These are phyloP conservation scores for Parachlorella kessleri DNA, from an alignment of 139 green algal species.

Conservation along the genomic window DNA sequence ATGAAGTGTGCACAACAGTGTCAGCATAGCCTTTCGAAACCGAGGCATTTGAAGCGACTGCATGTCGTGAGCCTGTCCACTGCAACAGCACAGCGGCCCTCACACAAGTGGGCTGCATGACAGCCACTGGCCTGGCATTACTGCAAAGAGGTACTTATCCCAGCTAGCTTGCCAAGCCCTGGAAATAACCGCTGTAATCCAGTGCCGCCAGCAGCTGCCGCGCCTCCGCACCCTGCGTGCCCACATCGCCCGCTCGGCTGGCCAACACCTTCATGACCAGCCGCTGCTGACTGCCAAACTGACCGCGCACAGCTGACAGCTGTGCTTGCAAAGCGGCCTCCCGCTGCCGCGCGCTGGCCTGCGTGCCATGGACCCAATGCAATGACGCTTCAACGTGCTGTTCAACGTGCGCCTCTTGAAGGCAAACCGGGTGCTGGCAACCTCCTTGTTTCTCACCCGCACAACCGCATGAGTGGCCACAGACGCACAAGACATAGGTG, in stretches of 20 bases:
- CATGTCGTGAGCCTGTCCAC: no score
- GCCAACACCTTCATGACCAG: slow-evolving; percentile 25
- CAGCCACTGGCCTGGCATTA: no score
- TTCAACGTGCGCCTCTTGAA: not conserved
- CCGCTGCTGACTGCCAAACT: not conserved
- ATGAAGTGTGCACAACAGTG: no score
- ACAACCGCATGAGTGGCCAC: not conserved
- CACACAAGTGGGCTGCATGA: no score
- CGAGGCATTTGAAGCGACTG: no score
- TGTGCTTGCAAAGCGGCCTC: not conserved
- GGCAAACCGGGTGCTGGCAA: not conserved
- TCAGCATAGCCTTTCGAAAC: no score
- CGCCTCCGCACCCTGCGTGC: slow-evolving; percentile 18
- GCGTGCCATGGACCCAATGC: not conserved
- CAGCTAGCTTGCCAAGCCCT: not conserved
- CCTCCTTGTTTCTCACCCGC: not conserved
- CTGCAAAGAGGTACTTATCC: not conserved
- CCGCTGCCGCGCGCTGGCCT: not conserved
- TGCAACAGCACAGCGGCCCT: no score
- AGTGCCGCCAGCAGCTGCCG: slow-evolving; percentile 20
- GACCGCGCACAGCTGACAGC: not conserved
- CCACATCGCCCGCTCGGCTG: slow-evolving; percentile 17
- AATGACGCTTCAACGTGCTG: not conserved
- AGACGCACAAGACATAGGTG: not conserved
- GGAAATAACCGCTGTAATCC: slow-evolving; percentile 2